These are phyloP conservation scores for Botryotinia calthae DNA, from an alignment of 2,329 filamentous ascomycete genomes.

Conservation along the genomic window DNA sequence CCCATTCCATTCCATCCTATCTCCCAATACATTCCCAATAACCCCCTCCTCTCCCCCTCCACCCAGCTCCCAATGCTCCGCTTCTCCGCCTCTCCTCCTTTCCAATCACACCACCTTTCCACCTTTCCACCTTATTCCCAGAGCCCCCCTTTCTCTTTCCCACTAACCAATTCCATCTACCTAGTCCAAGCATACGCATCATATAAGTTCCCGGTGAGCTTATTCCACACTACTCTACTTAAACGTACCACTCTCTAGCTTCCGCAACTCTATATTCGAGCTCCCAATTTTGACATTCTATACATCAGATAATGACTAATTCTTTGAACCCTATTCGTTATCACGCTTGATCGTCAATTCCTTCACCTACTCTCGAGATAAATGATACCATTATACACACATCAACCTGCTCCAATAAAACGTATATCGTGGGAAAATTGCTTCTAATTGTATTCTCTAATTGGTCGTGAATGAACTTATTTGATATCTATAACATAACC, in stretches of 20 bases:
- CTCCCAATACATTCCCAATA: no score
- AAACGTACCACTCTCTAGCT: not conserved
- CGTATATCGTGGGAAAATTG: not conserved
- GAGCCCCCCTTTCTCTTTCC: not conserved
- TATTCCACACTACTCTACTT: not conserved
- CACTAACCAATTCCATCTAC: not conserved
- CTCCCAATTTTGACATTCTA: not conserved
- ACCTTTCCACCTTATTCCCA: not conserved
- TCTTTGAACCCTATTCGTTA: not conserved
- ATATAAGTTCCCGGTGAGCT: not conserved
- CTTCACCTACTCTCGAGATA: not conserved
- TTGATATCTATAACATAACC: constrained; percentile 15
- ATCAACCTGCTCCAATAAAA: not conserved
- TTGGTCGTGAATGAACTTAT: not conserved
- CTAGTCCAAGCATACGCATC: not conserved
- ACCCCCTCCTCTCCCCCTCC: no score
- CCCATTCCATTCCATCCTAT: no score
- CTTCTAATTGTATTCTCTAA: constrained; percentile 7
- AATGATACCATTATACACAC: not conserved
- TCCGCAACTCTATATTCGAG: not conserved
- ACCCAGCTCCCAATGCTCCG: no score
- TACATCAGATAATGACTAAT: not conserved
- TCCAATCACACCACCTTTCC: no score
- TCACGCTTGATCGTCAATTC: not conserved
- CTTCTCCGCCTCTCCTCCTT: no score